Evolutionary conservation across 2,329 filamentous ascomycete genomes (phyloP).

Genomic region (Aspergillus novofumigatus): DNA sequence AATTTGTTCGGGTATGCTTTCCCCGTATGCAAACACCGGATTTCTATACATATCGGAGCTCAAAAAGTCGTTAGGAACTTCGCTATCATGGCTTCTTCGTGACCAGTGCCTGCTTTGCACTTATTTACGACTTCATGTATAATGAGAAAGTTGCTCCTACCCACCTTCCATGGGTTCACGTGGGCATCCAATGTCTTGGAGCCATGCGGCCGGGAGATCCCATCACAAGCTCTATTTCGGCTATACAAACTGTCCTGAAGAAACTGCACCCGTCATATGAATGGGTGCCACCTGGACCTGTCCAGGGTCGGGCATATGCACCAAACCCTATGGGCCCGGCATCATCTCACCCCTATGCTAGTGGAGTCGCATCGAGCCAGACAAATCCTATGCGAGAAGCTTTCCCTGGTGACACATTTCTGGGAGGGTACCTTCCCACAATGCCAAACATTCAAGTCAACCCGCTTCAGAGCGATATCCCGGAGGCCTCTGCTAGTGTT

Average conservation of each 20-base stretch:
- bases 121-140: conserved; percentile 44
- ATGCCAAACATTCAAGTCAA: conserved; percentile 20
- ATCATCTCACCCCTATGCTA: not conserved
- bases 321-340: not conserved
- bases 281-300: conserved; percentile 14
- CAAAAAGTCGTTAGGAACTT: conserved; percentile 31
- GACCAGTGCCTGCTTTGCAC: conserved; percentile 38
- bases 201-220: conserved; percentile 32
- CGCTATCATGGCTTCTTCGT: conserved; percentile 46
- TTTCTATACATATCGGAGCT: not conserved
- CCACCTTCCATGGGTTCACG: conserved; percentile 43
- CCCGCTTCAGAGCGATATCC: conserved; percentile 17
- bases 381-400: not conserved
- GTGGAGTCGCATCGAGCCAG: not conserved
- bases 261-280: conserved; percentile 30
- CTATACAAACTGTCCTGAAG: conserved; percentile 30
- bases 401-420: not conserved
- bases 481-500: conserved; percentile 18
- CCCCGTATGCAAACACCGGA: not conserved
- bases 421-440: conserved; percentile 4
- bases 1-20: conserved; percentile 35
- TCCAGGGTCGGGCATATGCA: not conserved
- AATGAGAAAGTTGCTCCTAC: conserved; percentile 32
- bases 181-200: conserved; percentile 33
- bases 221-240: conserved; percentile 24